Percentiles rank a stretch among this genome's conserved stretches.
Evolutionary conservation across 306 rosid genomes (phyloP).

Genomic region (Vigna mungo): DNA sequence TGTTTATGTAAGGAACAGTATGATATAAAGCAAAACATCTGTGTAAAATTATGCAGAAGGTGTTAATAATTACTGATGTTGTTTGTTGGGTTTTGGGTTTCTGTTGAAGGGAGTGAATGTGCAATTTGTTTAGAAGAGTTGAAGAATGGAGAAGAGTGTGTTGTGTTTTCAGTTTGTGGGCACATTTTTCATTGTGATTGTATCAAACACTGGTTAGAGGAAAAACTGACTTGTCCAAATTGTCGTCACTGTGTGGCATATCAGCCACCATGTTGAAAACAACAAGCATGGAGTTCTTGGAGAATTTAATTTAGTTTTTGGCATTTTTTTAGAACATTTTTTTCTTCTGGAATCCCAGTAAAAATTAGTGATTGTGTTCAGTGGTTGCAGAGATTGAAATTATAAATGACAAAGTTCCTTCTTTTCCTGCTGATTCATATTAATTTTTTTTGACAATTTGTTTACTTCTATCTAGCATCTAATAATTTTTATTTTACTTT

Average conservation of each 20-base stretch:
- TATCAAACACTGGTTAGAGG: slow-evolving; percentile 55
- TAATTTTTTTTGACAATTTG: no score
- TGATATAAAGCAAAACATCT: no score
- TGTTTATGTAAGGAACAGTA: no score
- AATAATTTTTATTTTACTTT: no score
- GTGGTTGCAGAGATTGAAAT: not conserved
- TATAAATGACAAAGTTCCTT: no score
- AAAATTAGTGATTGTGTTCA: not conserved
- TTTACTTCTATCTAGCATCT: no score
- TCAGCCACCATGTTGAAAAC: not conserved
- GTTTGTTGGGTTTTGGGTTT: no score
- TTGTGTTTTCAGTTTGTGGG: slow-evolving; percentile 53
- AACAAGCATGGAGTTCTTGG: not conserved
- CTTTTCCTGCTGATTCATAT: not conserved
- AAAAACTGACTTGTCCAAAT: slow-evolving; percentile 59
- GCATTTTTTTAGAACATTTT: not conserved
- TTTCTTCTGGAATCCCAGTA: not conserved
- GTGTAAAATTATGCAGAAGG: no score
- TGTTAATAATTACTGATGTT: no score
- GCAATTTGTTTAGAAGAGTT: slow-evolving; percentile 64
- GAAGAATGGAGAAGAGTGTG: slow-evolving; percentile 52
- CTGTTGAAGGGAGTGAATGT: slow-evolving; percentile 42
- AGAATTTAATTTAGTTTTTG: not conserved
- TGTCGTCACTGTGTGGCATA: slow-evolving; percentile 52
- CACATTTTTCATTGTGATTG: slow-evolving; percentile 61